Evolutionary conservation across 108 stramenopile genomes (phyloP), one percentile per base, ranked within the genome.

Genomic region (Schizochytrium sp.): DNA sequence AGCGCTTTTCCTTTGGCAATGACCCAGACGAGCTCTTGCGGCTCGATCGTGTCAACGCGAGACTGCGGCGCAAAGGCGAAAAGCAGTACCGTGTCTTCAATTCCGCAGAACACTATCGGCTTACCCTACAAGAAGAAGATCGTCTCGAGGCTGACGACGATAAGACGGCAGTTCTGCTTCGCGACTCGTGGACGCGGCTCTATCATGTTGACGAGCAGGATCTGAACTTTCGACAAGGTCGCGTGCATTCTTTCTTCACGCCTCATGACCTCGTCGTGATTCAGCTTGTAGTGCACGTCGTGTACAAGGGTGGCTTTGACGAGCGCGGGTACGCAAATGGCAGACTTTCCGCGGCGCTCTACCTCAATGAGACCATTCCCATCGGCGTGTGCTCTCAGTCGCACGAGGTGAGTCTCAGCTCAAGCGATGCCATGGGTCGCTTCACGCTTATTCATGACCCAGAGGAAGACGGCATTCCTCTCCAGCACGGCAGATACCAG

Each of bases 281-380:
- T 21, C 63, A 89, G 8, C 47, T 92, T 3, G 59, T 90, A 12
- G 90, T 92, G 5, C 72, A 72, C 28, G 57, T 92, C 25, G 87
- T 91, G 5, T 92, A 89, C 89, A 87, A 91, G 87, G 92, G 92
- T 3, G 87, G 87, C 44, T 92, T 92, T 58, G 71, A 58, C 18
- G 72, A 72, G 28, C 34, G 72, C 8, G 92, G 92, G n/a, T 92
- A 92, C 88, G 53, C 43, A 14, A 87, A 90, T 41, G 92, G 92
- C 34, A 25, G 92, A 2, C 60, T 92, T 44, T 88, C 92, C 41
- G 92, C 89, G 14, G 72, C 72, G 44, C 43, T 92, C 16, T 92
- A 89, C 87, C 29, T 51, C 23, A 29, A 89, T 19, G 59, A 76
- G 60, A 89, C 92, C 5, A 57, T 57, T 5, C 18, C 91, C 14